Percentiles rank a stretch among this genome's conserved stretches.
These are phyloP conservation scores for Tuber calosporum DNA, from an alignment of 495 filamentous ascomycete genomes.

Conservation along the genomic window DNA sequence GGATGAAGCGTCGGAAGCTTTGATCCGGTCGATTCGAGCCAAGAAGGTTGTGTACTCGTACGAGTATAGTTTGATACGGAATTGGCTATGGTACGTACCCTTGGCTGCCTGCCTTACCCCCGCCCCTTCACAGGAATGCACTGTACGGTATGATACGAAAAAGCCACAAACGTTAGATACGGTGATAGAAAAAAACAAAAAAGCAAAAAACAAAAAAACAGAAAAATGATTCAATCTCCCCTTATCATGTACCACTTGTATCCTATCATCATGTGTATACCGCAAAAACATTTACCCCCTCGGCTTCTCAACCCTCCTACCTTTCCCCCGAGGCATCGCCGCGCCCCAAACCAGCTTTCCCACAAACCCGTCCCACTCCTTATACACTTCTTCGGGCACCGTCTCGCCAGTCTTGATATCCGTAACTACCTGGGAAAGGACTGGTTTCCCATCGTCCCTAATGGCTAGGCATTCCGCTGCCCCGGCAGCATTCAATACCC, in stretches of 20 bases:
- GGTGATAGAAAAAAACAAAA: no score
- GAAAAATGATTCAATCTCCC: not conserved
- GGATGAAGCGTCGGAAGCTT: not conserved
- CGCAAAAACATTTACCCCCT: not conserved
- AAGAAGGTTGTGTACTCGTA: no score
- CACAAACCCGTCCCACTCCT: slow-evolving; percentile 24
- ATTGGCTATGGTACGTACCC: no score
- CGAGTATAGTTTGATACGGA: not conserved
- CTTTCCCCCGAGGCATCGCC: slow-evolving; percentile 11
- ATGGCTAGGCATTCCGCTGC: not conserved
- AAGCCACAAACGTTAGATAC: no score
- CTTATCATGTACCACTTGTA: not conserved
- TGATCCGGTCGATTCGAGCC: not conserved
- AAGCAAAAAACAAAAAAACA: no score
- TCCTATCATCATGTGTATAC: not conserved
- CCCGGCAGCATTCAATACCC: slow-evolving; percentile 4
- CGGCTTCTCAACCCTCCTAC: not conserved
- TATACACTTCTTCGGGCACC: slow-evolving; percentile 33
- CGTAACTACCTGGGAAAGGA: slow-evolving; percentile 9
- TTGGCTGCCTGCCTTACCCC: not conserved
- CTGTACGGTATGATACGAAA: no score
- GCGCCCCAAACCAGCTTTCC: slow-evolving; percentile 12
- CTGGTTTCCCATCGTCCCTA: slow-evolving; percentile 8
- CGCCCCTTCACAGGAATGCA: not conserved
- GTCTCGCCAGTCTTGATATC: slow-evolving; percentile 8